These are phyloP conservation scores for Metschnikowia similis DNA, from an alignment of 805 yeast species.

Conservation along the genomic window DNA sequence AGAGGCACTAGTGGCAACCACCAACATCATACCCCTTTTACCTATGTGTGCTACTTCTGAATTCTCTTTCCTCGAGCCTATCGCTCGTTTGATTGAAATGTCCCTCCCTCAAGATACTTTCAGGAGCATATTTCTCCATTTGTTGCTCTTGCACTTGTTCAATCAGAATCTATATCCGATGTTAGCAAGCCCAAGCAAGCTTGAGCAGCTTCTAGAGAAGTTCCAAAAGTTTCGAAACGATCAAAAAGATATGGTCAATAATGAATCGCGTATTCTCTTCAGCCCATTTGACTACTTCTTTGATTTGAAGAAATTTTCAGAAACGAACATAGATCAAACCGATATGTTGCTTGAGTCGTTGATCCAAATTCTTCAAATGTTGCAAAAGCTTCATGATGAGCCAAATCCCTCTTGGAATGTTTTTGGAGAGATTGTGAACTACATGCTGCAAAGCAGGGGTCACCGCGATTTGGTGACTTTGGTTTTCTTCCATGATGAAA, in stretches of 20 bases:
- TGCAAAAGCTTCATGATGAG: constrained; percentile 1
- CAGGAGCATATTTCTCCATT: constrained; percentile 4
- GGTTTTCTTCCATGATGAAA: constrained; percentile 9
- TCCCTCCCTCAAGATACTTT: constrained; percentile 2
- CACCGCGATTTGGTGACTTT: constrained; percentile 10
- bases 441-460: constrained; percentile 9
- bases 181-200: neutral
- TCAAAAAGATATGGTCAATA: neutral
- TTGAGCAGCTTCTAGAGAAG: neutral
- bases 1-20: neutral
- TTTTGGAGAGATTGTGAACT: constrained; percentile 3
- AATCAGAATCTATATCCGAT: constrained; percentile 3
- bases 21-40: neutral
- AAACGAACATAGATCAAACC: neutral
- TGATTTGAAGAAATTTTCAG: constrained; percentile 2
- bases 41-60: neutral
- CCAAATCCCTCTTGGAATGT: constrained; percentile 8
- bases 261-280: neutral
- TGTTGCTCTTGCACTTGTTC: constrained; percentile 8
- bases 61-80: neutral
- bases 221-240: neutral
- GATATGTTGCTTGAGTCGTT: neutral
- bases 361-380: neutral
- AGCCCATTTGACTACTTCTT: constrained; percentile 10
- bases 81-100: constrained; percentile 2